Conservation (phyloP, 2,329 filamentous ascomycete species). For the Teratosphaeria viscida region DNA sequence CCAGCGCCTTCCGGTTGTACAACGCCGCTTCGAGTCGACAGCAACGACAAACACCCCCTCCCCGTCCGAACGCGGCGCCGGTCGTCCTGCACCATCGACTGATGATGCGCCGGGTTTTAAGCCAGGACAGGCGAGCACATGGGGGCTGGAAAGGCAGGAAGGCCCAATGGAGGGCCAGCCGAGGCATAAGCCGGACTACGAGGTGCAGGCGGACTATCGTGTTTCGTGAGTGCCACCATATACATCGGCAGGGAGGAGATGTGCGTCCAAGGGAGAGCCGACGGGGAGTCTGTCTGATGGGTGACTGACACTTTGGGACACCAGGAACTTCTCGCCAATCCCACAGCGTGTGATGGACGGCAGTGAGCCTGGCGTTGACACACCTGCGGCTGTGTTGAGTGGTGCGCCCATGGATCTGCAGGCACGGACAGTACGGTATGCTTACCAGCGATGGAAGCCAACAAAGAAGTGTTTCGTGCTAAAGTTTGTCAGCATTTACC, state of each 20-base stretch:
- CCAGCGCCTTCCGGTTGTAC: background rate
- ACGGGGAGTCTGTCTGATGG: background rate
- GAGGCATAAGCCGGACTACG: conserved; percentile 70
- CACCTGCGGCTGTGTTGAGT: conserved; percentile 77
- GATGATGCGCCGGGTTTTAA: conserved; percentile 5
- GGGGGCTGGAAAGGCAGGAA: conserved; percentile 40
- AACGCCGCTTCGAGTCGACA: background rate
- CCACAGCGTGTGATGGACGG: conserved; percentile 85
- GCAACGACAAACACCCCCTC: background rate
- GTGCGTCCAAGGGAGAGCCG: background rate
- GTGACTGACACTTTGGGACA: conserved; percentile 3
- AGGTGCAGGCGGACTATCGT: conserved; percentile 70
- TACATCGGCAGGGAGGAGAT: background rate
- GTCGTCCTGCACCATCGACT: background rate
- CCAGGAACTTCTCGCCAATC: conserved; percentile 79
- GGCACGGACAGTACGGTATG: conserved; percentile 83
- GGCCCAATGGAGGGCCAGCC: conserved; percentile 40
- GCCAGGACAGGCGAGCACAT: conserved; percentile 4
- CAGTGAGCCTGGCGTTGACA: conserved; percentile 63
- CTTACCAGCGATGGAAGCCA: background rate
- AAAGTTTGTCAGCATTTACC: conserved; percentile 62
- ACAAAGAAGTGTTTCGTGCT: background rate
- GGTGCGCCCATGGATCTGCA: conserved; percentile 91
- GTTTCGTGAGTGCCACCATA: conserved; percentile 55
- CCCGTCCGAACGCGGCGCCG: background rate